Evolutionary conservation across 345 rosid species (phyloP).

Genomic region (Geranium rotundifolium): DNA sequence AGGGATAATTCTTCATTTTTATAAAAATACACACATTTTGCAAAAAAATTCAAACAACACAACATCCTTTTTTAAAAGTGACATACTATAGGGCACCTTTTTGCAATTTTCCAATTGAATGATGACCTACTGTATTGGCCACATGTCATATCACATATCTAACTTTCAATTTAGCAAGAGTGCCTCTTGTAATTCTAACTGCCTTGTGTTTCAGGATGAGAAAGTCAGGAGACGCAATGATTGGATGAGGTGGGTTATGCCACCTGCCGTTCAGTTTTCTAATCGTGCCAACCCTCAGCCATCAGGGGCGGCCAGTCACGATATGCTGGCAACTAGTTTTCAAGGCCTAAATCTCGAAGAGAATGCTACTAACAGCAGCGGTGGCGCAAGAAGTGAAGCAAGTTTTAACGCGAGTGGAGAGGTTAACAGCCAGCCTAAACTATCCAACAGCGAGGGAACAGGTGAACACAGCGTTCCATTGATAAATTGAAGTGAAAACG

Average conservation of each 20-base stretch:
- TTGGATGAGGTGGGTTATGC: slow-evolving; percentile 19
- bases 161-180: no score
- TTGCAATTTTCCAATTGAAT: no score
- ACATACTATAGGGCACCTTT: no score
- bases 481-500: neutral
- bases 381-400: neutral
- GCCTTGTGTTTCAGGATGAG: slow-evolving; percentile 13
- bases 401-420: neutral
- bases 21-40: no score
- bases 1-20: no score
- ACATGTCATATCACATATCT: neutral
- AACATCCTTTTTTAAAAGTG: no score
- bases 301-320: slow-evolving; percentile 5
- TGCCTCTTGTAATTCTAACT: no score
- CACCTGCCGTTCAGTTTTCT: slow-evolving; percentile 11
- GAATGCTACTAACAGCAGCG: neutral
- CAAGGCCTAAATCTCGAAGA: slow-evolving; percentile 7
- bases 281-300: slow-evolving; percentile 6
- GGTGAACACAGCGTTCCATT: neutral
- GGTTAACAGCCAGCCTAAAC: neutral
- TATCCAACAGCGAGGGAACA: neutral
- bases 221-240: slow-evolving; percentile 19
- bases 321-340: slow-evolving; percentile 4
- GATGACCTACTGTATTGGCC: neutral
- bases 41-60: no score